Percentiles rank a stretch among this genome's conserved stretches.
These are phyloP conservation scores for Ilyonectria mors-panacis DNA, from an alignment of 2,329 filamentous ascomycete genomes.

Conservation along the genomic window DNA sequence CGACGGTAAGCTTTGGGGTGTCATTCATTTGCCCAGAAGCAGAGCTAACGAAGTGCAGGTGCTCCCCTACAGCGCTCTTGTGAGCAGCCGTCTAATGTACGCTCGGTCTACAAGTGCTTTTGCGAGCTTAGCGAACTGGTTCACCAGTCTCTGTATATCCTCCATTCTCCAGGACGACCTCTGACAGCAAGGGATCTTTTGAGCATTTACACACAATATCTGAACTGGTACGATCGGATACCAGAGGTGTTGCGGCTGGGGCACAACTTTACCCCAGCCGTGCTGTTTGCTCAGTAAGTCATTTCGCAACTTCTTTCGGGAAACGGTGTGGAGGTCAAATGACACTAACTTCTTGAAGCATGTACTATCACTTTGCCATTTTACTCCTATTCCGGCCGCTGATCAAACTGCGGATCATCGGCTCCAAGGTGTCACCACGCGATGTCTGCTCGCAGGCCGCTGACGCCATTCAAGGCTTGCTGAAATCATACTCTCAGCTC, in stretches of 20 bases:
- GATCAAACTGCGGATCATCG: conserved; percentile 75
- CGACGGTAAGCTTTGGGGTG: conserved; percentile 62
- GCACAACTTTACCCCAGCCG: conserved; percentile 80
- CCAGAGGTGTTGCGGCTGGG: conserved; percentile 75
- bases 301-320: neutral
- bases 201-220: conserved; percentile 76
- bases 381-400: conserved; percentile 81
- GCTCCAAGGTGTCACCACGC: conserved; percentile 73
- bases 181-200: conserved; percentile 76
- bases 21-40: neutral
- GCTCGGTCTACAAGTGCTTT: conserved; percentile 78
- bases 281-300: conserved; percentile 80
- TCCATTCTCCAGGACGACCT: conserved; percentile 78
- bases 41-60: conserved; percentile 54
- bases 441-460: conserved; percentile 76
- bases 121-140: conserved; percentile 82
- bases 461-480: conserved; percentile 70
- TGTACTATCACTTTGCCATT: conserved; percentile 81
- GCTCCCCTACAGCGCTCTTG: conserved; percentile 68
- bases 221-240: conserved; percentile 79
- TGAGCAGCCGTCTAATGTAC: conserved; percentile 76
- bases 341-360: conserved; percentile 58
- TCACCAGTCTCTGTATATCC: conserved; percentile 78
- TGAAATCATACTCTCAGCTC: conserved; percentile 70
- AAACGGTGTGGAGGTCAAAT: neutral